Evolutionary conservation across 2,329 filamentous ascomycete species (phyloP).

Genomic region (Ophiostoma piceae): DNA sequence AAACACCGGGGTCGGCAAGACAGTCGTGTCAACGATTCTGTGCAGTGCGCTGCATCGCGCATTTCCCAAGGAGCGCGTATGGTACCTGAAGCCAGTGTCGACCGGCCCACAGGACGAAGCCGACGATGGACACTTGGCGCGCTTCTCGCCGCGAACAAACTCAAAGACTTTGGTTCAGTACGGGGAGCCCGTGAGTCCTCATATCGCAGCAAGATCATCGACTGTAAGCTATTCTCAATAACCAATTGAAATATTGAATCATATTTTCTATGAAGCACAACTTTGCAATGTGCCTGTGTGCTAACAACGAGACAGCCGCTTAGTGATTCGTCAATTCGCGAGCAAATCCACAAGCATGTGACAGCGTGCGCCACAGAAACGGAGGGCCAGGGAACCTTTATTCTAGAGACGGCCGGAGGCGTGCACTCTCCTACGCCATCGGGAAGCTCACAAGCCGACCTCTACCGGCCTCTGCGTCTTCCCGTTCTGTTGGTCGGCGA

Average conservation of each 20-base stretch:
- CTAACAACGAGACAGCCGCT: neutral
- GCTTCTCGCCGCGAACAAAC: slow-evolving; percentile 18
- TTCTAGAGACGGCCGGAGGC: slow-evolving; percentile 78
- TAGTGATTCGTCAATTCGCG: neutral
- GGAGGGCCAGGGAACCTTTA: slow-evolving; percentile 39
- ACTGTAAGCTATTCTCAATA: neutral
- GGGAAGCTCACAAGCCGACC: slow-evolving; percentile 69
- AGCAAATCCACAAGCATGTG: neutral
- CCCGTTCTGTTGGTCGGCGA: slow-evolving; percentile 73
- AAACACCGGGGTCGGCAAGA: slow-evolving; percentile 83
- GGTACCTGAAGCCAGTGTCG: slow-evolving; percentile 75
- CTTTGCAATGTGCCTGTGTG: neutral
- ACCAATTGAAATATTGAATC: no score
- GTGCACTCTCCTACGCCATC: slow-evolving; percentile 75
- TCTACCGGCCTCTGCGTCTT: slow-evolving; percentile 68
- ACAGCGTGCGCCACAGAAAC: slow-evolving; percentile 51
- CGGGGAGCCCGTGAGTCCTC: slow-evolving; percentile 68
- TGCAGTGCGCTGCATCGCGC: slow-evolving; percentile 52
- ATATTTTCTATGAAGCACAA: neutral
- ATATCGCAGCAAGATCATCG: slow-evolving; percentile 35
- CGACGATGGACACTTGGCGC: slow-evolving; percentile 18
- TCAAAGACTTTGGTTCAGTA: slow-evolving; percentile 57
- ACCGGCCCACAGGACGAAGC: slow-evolving; percentile 58
- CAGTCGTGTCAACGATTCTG: slow-evolving; percentile 68
- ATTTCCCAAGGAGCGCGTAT: slow-evolving; percentile 39